phyloP scores from a whole-genome alignment of 176 grass and related monocot species.

The Cocos nucifera region DNA sequence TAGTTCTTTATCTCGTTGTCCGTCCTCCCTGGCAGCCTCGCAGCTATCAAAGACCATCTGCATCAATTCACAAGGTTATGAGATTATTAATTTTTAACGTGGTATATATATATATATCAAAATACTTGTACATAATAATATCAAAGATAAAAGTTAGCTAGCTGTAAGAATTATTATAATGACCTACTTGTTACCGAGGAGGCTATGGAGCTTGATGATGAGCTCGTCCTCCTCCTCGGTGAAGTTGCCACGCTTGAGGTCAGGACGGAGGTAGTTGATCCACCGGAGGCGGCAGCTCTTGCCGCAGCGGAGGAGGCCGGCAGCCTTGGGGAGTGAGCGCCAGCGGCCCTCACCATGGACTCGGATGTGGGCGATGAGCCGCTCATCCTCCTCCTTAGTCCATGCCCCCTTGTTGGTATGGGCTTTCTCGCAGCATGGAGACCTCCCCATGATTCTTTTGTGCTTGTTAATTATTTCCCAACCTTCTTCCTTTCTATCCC shows the following conservation, averaged over 20 bases:
- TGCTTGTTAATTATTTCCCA: neutral
- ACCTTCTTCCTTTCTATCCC: neutral
- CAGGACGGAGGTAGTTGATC: slow-evolving; percentile 99
- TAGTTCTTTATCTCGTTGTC: slow-evolving; percentile 99
- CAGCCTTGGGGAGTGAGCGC: slow-evolving; percentile 77
- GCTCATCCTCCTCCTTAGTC: slow-evolving; percentile 94
- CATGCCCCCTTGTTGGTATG: slow-evolving; percentile 95
- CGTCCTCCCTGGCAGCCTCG: slow-evolving; percentile 71
- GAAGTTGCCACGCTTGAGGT: slow-evolving; percentile 99
- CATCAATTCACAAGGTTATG: neutral
- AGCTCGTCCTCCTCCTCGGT: slow-evolving; percentile 82
- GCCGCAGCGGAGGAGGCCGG: slow-evolving; percentile 76
- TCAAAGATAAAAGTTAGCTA: too few relatives aligned
- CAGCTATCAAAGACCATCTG: slow-evolving; percentile 97
- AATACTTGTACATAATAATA: too few relatives aligned
- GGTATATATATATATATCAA: too few relatives aligned
- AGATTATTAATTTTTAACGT: too few relatives aligned
- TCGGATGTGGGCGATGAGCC: slow-evolving; percentile 66
- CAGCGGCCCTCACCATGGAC: slow-evolving; percentile 74
- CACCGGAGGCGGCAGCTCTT: slow-evolving; percentile 99
- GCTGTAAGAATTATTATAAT: too few relatives aligned
- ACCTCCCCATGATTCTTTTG: slow-evolving; percentile 53
- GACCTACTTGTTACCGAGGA: slow-evolving; percentile 81
- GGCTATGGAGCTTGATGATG: slow-evolving; percentile 96
- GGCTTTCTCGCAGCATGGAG: slow-evolving; percentile 95